Conservation (phyloP, 139 green algal genomes). For the Chlamydomonas schloesseri region DNA sequence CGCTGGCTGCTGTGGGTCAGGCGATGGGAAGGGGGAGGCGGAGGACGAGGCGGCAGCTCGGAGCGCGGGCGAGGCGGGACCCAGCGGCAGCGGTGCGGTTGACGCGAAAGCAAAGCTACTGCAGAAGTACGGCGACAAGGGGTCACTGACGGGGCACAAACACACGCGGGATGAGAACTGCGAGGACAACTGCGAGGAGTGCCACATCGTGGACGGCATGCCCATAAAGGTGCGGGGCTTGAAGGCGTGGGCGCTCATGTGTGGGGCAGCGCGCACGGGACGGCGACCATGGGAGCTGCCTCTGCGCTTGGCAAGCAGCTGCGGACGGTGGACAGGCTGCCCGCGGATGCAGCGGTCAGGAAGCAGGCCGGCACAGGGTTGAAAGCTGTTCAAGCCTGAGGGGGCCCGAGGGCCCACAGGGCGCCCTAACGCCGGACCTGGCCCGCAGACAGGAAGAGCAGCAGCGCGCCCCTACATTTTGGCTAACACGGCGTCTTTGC, state of each 20-base stretch:
- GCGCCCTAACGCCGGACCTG: too few species aligned
- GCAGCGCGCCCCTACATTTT: too few species aligned
- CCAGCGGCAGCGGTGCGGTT: neutral
- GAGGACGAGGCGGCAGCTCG: neutral
- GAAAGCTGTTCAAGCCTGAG: too few species aligned
- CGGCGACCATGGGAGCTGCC: too few species aligned
- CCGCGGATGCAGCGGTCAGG: too few species aligned
- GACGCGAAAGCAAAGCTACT: neutral
- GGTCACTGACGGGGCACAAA: neutral
- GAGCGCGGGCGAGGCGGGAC: neutral
- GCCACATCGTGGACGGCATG: slow-evolving; percentile 36
- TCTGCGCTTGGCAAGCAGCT: too few species aligned
- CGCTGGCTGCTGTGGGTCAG: neutral
- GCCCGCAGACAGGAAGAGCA: too few species aligned
- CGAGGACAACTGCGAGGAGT: slow-evolving; percentile 46
- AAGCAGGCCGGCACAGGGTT: too few species aligned
- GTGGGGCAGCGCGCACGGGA: too few species aligned
- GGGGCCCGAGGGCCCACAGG: too few species aligned
- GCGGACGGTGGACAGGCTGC: too few species aligned
- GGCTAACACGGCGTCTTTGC: too few species aligned
- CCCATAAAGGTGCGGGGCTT: slow-evolving; percentile 8
- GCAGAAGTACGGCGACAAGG: neutral
- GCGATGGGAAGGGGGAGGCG: neutral
- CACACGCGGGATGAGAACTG: slow-evolving; percentile 20
- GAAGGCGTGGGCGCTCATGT: neutral